Evolutionary conservation across 345 rosid species (phyloP).

Genomic region (Melaleuca alternifolia): DNA sequence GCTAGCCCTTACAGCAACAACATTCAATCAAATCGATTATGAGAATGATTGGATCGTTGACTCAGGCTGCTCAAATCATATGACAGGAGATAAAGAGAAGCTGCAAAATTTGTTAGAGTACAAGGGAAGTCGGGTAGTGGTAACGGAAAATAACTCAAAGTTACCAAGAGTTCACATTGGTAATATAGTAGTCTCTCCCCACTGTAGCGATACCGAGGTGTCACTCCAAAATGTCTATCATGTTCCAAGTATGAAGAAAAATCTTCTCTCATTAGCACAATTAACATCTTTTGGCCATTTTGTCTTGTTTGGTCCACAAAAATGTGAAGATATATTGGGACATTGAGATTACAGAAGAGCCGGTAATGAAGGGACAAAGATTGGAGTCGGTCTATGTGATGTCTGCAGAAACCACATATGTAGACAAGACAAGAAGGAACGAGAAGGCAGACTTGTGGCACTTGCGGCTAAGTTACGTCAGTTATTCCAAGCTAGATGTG

Average conservation of each 20-base stretch:
- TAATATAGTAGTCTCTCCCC: not conserved
- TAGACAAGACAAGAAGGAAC: not conserved
- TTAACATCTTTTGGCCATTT: not conserved
- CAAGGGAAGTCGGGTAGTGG: not conserved
- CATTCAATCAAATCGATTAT: not conserved
- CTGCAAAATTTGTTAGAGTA: not conserved
- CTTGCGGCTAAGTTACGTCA: not conserved
- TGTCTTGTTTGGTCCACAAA: slow-evolving; percentile 1
- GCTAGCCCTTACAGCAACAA: not conserved
- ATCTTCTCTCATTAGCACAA: not conserved
- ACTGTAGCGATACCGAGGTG: not conserved
- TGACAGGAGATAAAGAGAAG: not conserved
- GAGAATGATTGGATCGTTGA: slow-evolving; percentile 11
- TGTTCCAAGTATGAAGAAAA: slow-evolving; percentile 5
- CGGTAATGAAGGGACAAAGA: no score
- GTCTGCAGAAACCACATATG: not conserved
- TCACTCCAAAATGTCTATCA: not conserved
- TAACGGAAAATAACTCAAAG: not conserved
- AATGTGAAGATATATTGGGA: not conserved
- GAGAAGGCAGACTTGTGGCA: not conserved
- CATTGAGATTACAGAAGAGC: not conserved
- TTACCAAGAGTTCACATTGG: not conserved
- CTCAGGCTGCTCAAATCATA: slow-evolving; percentile 4
- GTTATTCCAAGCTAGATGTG: not conserved
- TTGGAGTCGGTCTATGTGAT: not conserved